These are phyloP conservation scores for Pezicula neosporulosa DNA, from an alignment of 2,329 filamentous ascomycete species.

Conservation along the genomic window DNA sequence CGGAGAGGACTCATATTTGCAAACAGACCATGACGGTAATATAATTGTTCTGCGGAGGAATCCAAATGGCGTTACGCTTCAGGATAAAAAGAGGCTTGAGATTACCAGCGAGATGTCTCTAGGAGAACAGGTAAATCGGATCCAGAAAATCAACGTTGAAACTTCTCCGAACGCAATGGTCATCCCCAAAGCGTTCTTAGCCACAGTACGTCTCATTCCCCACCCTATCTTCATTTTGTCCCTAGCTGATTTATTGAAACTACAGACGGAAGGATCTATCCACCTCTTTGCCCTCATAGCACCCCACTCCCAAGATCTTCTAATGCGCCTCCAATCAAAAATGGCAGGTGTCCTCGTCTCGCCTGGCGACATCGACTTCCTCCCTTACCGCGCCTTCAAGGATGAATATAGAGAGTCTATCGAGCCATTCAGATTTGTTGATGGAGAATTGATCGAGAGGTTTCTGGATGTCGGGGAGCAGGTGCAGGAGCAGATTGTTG, in stretches of 20 bases:
- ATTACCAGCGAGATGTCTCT: slow-evolving; percentile 79
- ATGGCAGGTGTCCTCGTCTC: slow-evolving; percentile 65
- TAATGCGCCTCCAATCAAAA: slow-evolving; percentile 75
- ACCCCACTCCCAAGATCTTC: slow-evolving; percentile 67
- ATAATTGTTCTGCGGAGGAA: slow-evolving; percentile 78
- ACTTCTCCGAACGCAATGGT: slow-evolving; percentile 64
- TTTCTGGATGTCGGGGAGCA: slow-evolving; percentile 71
- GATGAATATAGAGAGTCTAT: slow-evolving; percentile 67
- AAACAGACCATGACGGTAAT: slow-evolving; percentile 86
- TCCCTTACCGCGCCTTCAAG: slow-evolving; percentile 76
- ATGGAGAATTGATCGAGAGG: slow-evolving; percentile 84
- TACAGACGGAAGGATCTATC: slow-evolving; percentile 81
- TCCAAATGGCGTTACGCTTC: slow-evolving; percentile 64
- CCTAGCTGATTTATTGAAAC: not conserved
- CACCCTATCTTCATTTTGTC: not conserved
- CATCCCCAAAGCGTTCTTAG: slow-evolving; percentile 80
- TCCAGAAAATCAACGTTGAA: slow-evolving; percentile 69
- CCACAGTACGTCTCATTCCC: slow-evolving; percentile 61
- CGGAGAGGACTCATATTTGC: slow-evolving; percentile 71
- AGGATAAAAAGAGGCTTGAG: slow-evolving; percentile 69
- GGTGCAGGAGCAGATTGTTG: slow-evolving; percentile 48
- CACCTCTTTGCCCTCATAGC: slow-evolving; percentile 85
- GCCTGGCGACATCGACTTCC: slow-evolving; percentile 73
- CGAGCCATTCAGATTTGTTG: slow-evolving; percentile 82
- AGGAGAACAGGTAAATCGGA: slow-evolving; percentile 91